Base-by-base conservation (phyloP, 2,329 filamentous ascomycete species). In the Samsoniella hepiali region DNA sequence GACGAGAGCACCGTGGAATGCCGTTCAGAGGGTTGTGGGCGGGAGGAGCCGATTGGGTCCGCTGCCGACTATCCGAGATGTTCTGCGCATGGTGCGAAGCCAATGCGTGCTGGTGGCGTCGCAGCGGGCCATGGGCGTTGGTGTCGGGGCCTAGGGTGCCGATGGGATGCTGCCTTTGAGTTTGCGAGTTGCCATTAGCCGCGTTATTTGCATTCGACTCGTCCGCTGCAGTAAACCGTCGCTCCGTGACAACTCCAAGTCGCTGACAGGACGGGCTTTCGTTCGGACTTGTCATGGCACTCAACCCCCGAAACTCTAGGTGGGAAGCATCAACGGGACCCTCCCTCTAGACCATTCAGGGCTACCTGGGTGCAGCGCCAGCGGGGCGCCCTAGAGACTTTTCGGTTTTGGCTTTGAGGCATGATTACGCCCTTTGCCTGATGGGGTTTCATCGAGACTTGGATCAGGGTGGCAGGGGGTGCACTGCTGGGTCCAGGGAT, bases 31-130 rank as follows among this genome's bases (percentile, higher is more conserved):
- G 29, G 17, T 58, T 44, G 36, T 63, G 32, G 55, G 62, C 62
- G 62, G 62, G 62, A 63, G 62, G 62, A 63, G 56, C 62, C 62
- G 62, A 63, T 63, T 63, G 62, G 62, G 56, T 57, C 54, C 40
- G 29, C 55, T 63, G 62, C 62, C 62, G 62, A 63, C 62, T 63
- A 63, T 63, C 62, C 62, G 62, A 63, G 62, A 59, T 63, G 55
- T 22, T 47, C 36, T 63, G 53, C 53, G 54, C 44, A 32, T 51
- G 45, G 57, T 40, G 58, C 29, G 40, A 59, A 59, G 57, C 57
- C 57, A 50, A 38, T 59, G 58, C 49, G 49, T 45, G 5, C n/a
- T 15, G 42, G 44, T 58, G 56, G 58, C 44, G 34, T 50, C 32
- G 42, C 6, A 36, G 34, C 29, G 47, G 27, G 45, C 49, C 31